phyloP scores from a whole-genome alignment of 345 rosid species.

The Linum lewisii region DNA sequence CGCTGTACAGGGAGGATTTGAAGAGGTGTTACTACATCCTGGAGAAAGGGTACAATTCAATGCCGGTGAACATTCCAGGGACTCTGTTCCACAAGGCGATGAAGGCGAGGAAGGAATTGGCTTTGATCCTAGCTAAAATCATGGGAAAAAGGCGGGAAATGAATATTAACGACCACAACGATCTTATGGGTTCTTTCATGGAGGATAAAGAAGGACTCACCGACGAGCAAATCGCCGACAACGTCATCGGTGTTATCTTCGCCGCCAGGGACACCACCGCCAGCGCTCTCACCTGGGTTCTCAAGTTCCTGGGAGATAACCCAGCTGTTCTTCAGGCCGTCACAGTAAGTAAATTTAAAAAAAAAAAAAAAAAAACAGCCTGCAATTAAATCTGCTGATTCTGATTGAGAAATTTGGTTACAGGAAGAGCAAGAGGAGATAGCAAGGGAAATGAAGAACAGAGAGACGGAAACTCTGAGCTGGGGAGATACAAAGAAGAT shows the following conservation, averaged over 20 bases:
- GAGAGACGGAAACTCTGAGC: constrained; percentile 19
- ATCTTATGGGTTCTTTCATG: constrained; percentile 34
- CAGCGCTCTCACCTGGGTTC: constrained; percentile 50
- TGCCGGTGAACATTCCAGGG: constrained; percentile 20
- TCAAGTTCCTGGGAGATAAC: constrained; percentile 41
- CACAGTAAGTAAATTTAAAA: constrained; percentile 20
- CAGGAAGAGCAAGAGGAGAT: constrained; percentile 42
- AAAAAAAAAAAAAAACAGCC: background rate
- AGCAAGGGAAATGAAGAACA: constrained; percentile 18
- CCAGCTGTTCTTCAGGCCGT: constrained; percentile 32
- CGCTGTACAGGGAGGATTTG: constrained; percentile 22
- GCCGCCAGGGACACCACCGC: constrained; percentile 67
- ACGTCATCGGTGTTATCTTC: constrained; percentile 48
- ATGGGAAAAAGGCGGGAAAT: constrained; percentile 28
- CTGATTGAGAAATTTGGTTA: background rate
- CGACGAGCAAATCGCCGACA: constrained; percentile 45
- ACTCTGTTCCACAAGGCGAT: constrained; percentile 23
- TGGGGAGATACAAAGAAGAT: constrained; percentile 50
- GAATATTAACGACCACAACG: constrained; percentile 16
- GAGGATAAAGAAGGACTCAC: constrained; percentile 23
- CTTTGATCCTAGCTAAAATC: constrained; percentile 18
- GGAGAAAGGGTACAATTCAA: constrained; percentile 29
- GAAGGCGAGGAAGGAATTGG: constrained; percentile 31
- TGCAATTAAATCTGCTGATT: background rate
- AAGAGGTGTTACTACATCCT: constrained; percentile 19